Percentiles rank a stretch among this genome's conserved stretches.
phyloP scores from a whole-genome alignment of 2,329 filamentous ascomycete genomes.

The Aureobasidium lini region DNA sequence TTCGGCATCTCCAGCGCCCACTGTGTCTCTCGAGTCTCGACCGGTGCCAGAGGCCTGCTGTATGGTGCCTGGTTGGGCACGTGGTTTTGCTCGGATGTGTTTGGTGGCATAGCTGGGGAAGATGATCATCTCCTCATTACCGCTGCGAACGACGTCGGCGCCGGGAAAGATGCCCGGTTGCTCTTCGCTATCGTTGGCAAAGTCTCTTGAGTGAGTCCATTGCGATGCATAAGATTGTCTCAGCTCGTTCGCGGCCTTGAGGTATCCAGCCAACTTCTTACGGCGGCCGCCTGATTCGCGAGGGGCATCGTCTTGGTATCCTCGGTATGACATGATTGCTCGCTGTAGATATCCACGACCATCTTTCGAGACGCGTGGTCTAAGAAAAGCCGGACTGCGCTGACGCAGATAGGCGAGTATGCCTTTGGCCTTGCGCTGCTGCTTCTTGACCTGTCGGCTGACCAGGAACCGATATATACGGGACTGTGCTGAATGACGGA shows the following conservation, averaged over 20 bases:
- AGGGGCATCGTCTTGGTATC: slow-evolving; percentile 29
- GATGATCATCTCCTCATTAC: slow-evolving; percentile 84
- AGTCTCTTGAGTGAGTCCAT: slow-evolving; percentile 28
- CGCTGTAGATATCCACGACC: slow-evolving; percentile 20
- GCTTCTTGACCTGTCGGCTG: slow-evolving; percentile 45
- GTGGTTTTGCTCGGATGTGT: slow-evolving; percentile 47
- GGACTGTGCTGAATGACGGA: slow-evolving; percentile 65
- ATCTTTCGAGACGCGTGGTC: slow-evolving; percentile 26
- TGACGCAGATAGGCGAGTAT: slow-evolving; percentile 25
- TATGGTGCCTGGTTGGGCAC: slow-evolving; percentile 30
- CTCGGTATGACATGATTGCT: slow-evolving; percentile 28
- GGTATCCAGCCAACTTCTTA: slow-evolving; percentile 66
- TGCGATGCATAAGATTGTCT: slow-evolving; percentile 58
- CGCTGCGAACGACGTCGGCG: slow-evolving; percentile 69
- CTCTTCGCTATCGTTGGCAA: slow-evolving; percentile 31
- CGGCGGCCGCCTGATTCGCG: slow-evolving; percentile 63
- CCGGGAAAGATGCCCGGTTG: slow-evolving; percentile 78
- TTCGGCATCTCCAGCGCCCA: slow-evolving; percentile 54
- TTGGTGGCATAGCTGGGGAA: slow-evolving; percentile 89
- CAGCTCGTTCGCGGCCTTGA: slow-evolving; percentile 65
- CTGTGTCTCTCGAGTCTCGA: slow-evolving; percentile 35
- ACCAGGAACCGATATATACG: slow-evolving; percentile 70
- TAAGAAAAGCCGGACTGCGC: slow-evolving; percentile 23
- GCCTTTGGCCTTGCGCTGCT: slow-evolving; percentile 26
- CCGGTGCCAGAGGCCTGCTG: slow-evolving; percentile 34